Conservation (phyloP, 83 land plant genomes). For the Diphasiastrum complanatum region DNA sequence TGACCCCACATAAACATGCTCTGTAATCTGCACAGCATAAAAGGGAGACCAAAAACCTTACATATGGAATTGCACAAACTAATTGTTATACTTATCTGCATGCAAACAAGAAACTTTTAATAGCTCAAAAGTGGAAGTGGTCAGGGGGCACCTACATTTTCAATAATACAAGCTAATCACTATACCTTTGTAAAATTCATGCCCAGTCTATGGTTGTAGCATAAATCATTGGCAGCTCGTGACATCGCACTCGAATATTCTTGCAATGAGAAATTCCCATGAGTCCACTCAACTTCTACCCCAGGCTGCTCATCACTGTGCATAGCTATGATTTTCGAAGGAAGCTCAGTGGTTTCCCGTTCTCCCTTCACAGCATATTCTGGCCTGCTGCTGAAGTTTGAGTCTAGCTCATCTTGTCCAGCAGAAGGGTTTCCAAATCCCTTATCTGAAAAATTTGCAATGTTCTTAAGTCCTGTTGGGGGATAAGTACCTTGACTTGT, state of each 20-base stretch:
- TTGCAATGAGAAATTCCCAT: slow-evolving; percentile 73
- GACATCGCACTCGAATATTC: slow-evolving; percentile 72
- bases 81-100: no score
- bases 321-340: slow-evolving; percentile 47
- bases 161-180: neutral
- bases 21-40: slow-evolving; percentile 71
- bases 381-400: neutral
- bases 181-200: slow-evolving; percentile 73
- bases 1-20: slow-evolving; percentile 83
- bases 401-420: no score
- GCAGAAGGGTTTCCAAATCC: no score
- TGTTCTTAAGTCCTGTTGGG: no score
- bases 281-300: slow-evolving; percentile 72
- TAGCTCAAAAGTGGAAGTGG: no score
- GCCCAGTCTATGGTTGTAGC: slow-evolving; percentile 78
- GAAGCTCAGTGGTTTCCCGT: neutral
- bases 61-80: neutral
- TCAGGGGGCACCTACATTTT: neutral
- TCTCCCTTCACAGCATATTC: slow-evolving; percentile 7
- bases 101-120: no score
- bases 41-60: neutral
- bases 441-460: no score
- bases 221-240: slow-evolving; percentile 72
- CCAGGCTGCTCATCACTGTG: slow-evolving; percentile 50
- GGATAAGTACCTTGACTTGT: no score